These are phyloP conservation scores for Pichia sp. DNA, from an alignment of 1,139 yeast species.

Conservation along the genomic window DNA sequence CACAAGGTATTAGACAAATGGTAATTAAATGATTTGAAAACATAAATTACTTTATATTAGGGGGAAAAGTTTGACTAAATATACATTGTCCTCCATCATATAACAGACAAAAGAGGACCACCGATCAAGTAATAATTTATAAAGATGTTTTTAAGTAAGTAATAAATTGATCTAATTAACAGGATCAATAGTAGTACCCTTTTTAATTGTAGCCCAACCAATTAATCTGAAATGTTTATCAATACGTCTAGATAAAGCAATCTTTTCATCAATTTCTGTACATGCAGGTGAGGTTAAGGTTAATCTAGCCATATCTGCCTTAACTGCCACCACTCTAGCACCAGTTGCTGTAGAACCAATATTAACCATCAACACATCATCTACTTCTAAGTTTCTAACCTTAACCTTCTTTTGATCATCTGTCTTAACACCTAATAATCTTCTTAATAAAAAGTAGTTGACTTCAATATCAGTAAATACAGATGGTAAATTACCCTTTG, in stretches of 20 bases:
- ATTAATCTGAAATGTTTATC: slow-evolving; percentile 99
- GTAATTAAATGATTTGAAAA: not conserved
- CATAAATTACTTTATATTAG: slow-evolving; percentile 8
- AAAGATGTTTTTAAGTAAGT: not conserved
- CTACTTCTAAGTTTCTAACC: slow-evolving; percentile 88
- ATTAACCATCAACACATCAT: slow-evolving; percentile 97
- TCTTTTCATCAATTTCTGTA: slow-evolving; percentile 96
- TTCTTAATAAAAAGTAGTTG: slow-evolving; percentile 92
- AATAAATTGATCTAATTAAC: slow-evolving; percentile 29
- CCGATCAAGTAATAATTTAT: not conserved
- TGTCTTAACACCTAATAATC: slow-evolving; percentile 96
- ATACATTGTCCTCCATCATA: slow-evolving; percentile 11
- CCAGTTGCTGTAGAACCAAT: slow-evolving; percentile 99
- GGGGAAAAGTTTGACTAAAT: slow-evolving; percentile 9
- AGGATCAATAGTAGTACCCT: slow-evolving; percentile 86
- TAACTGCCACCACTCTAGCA: slow-evolving; percentile 95
- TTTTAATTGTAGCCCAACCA: slow-evolving; percentile 99
- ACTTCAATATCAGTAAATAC: slow-evolving; percentile 96
- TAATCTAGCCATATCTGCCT: slow-evolving; percentile 98
- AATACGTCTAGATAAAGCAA: slow-evolving; percentile 97
- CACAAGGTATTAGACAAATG: not conserved
- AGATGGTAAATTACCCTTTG: slow-evolving; percentile 91
- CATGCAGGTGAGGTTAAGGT: slow-evolving; percentile 97
- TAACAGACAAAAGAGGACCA: not conserved
- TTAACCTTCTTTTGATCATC: slow-evolving; percentile 97